Percentiles rank a stretch among this genome's conserved stretches.
phyloP scores from a whole-genome alignment of 1,284 basidiomycete genomes.

The Abortiporus biennis region DNA sequence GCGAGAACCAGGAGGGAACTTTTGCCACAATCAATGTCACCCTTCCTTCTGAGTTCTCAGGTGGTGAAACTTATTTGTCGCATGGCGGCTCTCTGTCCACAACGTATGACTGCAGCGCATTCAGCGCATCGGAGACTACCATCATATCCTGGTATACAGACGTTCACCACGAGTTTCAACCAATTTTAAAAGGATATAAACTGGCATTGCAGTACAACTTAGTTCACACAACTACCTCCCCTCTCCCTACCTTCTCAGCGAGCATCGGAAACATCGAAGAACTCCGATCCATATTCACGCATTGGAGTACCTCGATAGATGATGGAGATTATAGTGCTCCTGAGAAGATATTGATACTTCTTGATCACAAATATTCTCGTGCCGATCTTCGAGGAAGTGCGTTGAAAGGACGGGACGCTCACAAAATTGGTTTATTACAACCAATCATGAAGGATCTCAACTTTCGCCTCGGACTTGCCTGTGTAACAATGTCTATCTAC shows the following conservation, averaged over 20 bases:
- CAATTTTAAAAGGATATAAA: conserved; percentile 34
- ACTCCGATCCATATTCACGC: not conserved
- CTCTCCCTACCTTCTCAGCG: conserved; percentile 12
- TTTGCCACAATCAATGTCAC: conserved; percentile 39
- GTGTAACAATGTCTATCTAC: conserved; percentile 15
- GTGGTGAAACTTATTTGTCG: conserved; percentile 33
- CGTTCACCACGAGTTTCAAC: conserved; percentile 38
- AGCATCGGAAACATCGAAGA: not conserved
- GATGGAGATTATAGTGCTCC: not conserved
- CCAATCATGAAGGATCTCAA: conserved; percentile 10
- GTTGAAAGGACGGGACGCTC: conserved; percentile 22
- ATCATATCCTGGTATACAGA: conserved; percentile 43
- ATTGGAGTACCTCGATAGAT: conserved; percentile 16
- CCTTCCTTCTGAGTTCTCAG: conserved; percentile 35
- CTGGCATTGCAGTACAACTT: conserved; percentile 40
- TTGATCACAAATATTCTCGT: conserved; percentile 22
- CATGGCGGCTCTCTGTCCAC: conserved; percentile 19
- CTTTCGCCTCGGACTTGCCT: conserved; percentile 11
- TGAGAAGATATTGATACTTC: conserved; percentile 19
- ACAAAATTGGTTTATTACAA: conserved; percentile 14
- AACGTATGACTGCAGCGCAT: conserved; percentile 27
- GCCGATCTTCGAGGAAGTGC: conserved; percentile 14
- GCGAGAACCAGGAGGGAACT: conserved; percentile 33
- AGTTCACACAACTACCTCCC: conserved; percentile 22
- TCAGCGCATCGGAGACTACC: conserved; percentile 23